phyloP scores from a whole-genome alignment of 495 filamentous ascomycete species.

The Chaetomium tenue region DNA sequence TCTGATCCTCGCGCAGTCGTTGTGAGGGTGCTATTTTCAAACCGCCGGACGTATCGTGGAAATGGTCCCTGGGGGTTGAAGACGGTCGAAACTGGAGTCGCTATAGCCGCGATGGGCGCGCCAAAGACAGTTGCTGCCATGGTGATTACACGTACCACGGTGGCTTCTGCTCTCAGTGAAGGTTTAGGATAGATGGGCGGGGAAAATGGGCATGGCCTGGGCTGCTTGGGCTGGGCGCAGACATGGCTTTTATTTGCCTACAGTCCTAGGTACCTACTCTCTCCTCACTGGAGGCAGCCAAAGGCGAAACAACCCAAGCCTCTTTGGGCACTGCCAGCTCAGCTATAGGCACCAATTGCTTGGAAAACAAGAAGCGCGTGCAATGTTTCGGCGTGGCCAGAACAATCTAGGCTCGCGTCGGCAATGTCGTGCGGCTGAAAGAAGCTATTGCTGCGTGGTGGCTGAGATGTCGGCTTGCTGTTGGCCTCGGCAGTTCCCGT shows the following conservation, averaged over 20 bases:
- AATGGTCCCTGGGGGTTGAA: not conserved
- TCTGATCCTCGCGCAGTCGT: constrained; percentile 1
- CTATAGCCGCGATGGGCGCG: not conserved
- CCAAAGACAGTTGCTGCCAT: constrained; percentile 3
- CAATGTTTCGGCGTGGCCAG: not conserved
- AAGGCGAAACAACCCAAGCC: not conserved
- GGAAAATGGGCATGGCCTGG: not conserved
- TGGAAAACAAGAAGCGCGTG: not conserved
- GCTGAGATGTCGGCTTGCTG: not conserved
- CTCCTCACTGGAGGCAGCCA: not conserved
- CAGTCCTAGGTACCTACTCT: not conserved
- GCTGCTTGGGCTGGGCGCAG: not conserved
- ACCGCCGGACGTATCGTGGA: not conserved
- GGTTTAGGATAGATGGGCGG: not conserved
- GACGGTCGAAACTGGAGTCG: not conserved
- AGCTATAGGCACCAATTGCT: not conserved
- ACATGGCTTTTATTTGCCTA: not conserved
- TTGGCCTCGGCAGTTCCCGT: too few relatives aligned
- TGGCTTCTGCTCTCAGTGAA: not conserved
- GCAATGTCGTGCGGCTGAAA: constrained; percentile 2
- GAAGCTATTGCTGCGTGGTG: not conserved
- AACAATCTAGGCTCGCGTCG: not conserved
- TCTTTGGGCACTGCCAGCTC: constrained; percentile 4
- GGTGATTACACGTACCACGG: not conserved
- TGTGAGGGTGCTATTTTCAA: constrained; percentile 7